phyloP scores from a whole-genome alignment of 305 asterid genomes.

The Salvia sclarea region DNA sequence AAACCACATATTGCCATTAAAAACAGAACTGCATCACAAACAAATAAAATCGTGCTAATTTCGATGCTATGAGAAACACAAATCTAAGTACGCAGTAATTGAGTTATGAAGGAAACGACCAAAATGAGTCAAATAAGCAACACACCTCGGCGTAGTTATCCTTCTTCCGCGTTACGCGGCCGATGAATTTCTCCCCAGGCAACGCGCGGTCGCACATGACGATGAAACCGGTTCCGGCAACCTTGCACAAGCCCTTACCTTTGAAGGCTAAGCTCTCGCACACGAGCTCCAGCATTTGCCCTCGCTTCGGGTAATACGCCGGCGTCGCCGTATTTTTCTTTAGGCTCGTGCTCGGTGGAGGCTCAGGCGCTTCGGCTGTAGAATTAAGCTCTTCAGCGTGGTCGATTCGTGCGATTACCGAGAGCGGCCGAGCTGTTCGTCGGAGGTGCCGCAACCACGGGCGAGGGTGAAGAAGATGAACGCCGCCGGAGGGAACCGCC shows the following conservation, averaged over 20 bases:
- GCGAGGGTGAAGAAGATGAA: constrained; percentile 48
- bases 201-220: constrained; percentile 92
- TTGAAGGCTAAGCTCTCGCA: constrained; percentile 89
- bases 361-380: constrained; percentile 32
- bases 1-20: background rate
- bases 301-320: constrained; percentile 78
- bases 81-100: background rate
- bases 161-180: constrained; percentile 80
- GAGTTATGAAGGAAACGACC: constrained; percentile 9
- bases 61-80: background rate
- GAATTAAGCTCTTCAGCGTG: constrained; percentile 42
- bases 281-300: constrained; percentile 80
- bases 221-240: constrained; percentile 71
- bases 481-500: constrained; percentile 55
- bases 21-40: background rate
- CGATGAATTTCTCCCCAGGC: constrained; percentile 89
- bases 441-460: constrained; percentile 49
- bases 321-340: constrained; percentile 15
- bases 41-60: background rate
- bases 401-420: constrained; percentile 43
- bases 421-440: constrained; percentile 32
- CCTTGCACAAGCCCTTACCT: constrained; percentile 92
- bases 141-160: constrained; percentile 81
- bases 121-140: background rate
- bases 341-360: constrained; percentile 19